These are phyloP conservation scores for Zygnema circumcarinatum DNA, from an alignment of 139 green algal species.

Conservation along the genomic window DNA sequence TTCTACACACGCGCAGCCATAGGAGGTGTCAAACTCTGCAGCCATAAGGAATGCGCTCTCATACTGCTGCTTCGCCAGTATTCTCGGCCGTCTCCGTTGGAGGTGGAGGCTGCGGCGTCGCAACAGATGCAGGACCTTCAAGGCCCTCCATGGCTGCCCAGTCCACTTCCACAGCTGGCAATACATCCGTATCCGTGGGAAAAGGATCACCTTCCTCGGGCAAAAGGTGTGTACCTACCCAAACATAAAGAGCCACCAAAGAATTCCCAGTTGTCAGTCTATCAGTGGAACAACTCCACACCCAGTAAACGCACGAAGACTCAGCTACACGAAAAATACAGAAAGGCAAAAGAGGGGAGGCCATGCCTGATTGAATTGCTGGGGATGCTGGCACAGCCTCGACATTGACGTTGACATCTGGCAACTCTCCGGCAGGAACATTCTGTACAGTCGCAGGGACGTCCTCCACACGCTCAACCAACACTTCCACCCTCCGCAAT, in stretches of 20 bases:
- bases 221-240: background rate
- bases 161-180: background rate
- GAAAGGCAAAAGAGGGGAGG: too few species aligned
- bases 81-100: too few species aligned
- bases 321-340: too few species aligned
- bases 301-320: too few species aligned
- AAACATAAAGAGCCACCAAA: constrained; percentile 2
- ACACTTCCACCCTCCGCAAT: background rate
- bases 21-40: too few species aligned
- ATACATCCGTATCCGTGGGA: background rate
- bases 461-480: too few species aligned
- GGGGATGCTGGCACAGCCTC: background rate
- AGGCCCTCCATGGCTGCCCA: background rate
- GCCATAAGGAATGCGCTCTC: too few species aligned
- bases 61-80: too few species aligned
- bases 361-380: too few species aligned
- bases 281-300: constrained; percentile 3
- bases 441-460: too few species aligned
- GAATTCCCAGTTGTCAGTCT: background rate
- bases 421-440: too few species aligned
- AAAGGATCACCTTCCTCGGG: background rate
- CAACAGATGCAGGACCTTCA: background rate
- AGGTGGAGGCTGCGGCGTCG: background rate
- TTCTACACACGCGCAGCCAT: too few species aligned
- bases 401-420: background rate